Base-by-base conservation (phyloP, 108 stramenopile species). In the Cyclostephanos invisitatus region DNA sequence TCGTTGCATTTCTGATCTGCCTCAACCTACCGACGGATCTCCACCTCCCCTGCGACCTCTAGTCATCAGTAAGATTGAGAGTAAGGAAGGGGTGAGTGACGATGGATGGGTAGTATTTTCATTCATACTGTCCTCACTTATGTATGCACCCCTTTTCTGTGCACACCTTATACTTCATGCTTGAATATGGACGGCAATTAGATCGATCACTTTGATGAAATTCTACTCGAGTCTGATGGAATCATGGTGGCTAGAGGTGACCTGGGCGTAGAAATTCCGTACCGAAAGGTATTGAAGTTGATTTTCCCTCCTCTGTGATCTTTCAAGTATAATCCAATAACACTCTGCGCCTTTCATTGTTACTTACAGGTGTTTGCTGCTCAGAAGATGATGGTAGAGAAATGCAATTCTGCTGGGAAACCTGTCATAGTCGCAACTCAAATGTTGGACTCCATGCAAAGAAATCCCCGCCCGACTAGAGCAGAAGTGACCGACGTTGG, bases 401-500 rank as follows among this genome's bases (percentile, higher is more conserved):
- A 80, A 66, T 89, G 87, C 68, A 92, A 92, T 68, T 64, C 70
- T 27, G 81, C 62, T 21, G 89, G 94, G 0, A 95, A 93, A 74
- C 90, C 88, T 20, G 88, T 89, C 14, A 82, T 88, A 44, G 68
- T 72, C 40, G 86, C 87, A 10, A 86, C 87, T 27, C 84, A 84
- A 78, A 91, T 94, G 93, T 78, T 96, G 36, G 94, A 96, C 60
- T 85, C 83, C 24, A 97, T 97, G 96, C 90, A 88, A 73, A 80
- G 81, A 57, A 93, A 87, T 79, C 96, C 85, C 64, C 86, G 93
- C 21, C 96, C 96, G 2, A 96, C 96, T 0, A 89, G 96, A 14
- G 96, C 96, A 4, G 96, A 97, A 73, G 94, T 94, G 32, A 88
- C 95, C 4, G 96, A 97, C 80, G 95, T 91, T 48, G 87, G 85